Evolutionary conservation across 192 early-diverging fungal species (phyloP).

Genomic region (Coemansia sp.): DNA sequence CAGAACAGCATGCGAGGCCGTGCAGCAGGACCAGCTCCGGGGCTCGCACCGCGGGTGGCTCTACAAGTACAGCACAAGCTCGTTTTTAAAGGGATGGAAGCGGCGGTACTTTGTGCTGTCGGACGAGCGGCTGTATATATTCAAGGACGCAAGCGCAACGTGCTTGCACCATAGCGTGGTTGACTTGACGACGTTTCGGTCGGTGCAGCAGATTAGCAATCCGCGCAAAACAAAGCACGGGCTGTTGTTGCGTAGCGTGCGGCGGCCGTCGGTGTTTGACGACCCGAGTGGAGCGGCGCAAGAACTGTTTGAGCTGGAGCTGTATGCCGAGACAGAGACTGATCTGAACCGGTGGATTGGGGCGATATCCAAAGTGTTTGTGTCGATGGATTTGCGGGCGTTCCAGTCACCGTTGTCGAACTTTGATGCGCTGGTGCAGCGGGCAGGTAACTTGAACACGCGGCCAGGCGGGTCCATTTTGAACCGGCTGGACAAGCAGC

Average conservation of each 20-base stretch:
- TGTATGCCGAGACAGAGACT: conserved; percentile 40
- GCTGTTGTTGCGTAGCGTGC: conserved; percentile 36
- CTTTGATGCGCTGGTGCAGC: conserved; percentile 51
- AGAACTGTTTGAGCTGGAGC: conserved; percentile 46
- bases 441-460: conserved; percentile 34
- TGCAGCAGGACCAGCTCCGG: conserved; percentile 39
- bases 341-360: conserved; percentile 42
- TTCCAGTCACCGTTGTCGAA: conserved; percentile 49
- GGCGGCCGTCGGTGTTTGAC: conserved; percentile 49
- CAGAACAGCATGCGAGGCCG: conserved; percentile 29
- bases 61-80: conserved; percentile 41
- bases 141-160: conserved; percentile 30
- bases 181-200: conserved; percentile 44
- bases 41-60: conserved; percentile 46
- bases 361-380: conserved; percentile 46
- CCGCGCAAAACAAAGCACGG: conserved; percentile 49
- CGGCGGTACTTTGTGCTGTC: conserved; percentile 49
- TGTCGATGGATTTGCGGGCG: conserved; percentile 51
- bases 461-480: conserved; percentile 41
- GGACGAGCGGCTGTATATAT: conserved; percentile 49
- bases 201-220: conserved; percentile 38
- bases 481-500: conserved; percentile 37
- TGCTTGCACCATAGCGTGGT: conserved; percentile 28
- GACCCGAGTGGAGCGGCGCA: conserved; percentile 18
- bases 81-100: conserved; percentile 42